Base-by-base conservation (phyloP, 2,329 filamentous ascomycete genomes). In the Claviceps africana region DNA sequence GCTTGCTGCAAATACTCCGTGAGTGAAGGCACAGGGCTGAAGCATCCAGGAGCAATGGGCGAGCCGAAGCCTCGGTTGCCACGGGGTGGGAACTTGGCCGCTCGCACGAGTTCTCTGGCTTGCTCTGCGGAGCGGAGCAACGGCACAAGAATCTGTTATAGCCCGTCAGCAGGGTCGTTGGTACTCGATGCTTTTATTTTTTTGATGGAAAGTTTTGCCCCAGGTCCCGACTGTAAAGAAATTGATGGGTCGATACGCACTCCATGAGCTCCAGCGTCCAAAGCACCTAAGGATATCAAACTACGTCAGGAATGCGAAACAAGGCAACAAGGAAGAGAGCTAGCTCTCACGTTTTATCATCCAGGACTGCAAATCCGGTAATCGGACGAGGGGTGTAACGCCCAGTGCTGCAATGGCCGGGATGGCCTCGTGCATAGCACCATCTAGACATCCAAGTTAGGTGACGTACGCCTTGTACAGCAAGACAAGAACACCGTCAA, bases 341-440 rank as follows among this genome's bases (percentile, higher is more conserved):
- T 43, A 15, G 13, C 22, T 7, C 63, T 53, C 55, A 68, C 67
- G 67, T 60, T 75, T 75, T 44, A 75, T 67, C 60, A 74, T 72
- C 62, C 70, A 71, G 44, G 68, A 64, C 53, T 70, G 64, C 57
- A 65, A 60, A 47, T 80, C 79, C 0, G 79, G 76, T 40, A 84
- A 69, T 56, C 81, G 71, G 33, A 71, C 69, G 50, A 71, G 61
- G 1, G 69, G 69, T 3, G 69, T 69, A 9, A 67, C 67, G 3
- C 72, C 73, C 30, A 71, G 59, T 1, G 72, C 70, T 44, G 74
- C 68, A 58, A 77, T 74, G 6, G 73, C 76, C 8, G 73, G 72
- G 1, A 78, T 74, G 8, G 72, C 71, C 59, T 77, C 75, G 59
- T 78, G 70, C 75, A 77, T 77, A 10, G 71, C 67, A 17, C 67